A percentile compares a stretch with the other conserved stretches of the same genome.
Evolutionary conservation across 805 yeast species (phyloP).

Genomic region (Metschnikowia orientalis): DNA sequence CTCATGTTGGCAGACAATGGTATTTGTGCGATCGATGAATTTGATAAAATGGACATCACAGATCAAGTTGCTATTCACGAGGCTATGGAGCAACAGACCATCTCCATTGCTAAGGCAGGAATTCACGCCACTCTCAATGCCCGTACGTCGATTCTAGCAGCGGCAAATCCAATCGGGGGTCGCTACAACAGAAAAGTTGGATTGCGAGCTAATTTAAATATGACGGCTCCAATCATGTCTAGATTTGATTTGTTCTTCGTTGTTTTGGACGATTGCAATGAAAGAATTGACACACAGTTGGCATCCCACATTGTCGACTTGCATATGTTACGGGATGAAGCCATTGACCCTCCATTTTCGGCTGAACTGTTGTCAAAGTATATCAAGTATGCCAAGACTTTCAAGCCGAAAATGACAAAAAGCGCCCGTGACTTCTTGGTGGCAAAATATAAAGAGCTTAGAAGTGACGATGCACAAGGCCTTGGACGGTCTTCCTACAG

Average conservation of each 20-base stretch:
- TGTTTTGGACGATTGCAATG: constrained; percentile 91
- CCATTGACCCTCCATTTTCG: constrained; percentile 82
- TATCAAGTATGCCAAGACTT: constrained; percentile 87
- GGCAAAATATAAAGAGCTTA: constrained; percentile 72
- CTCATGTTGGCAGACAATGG: constrained; percentile 98
- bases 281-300: constrained; percentile 78
- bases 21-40: constrained; percentile 96
- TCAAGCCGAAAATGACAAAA: constrained; percentile 81
- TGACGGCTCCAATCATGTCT: constrained; percentile 99
- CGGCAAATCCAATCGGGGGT: constrained; percentile 99
- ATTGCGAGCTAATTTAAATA: constrained; percentile 77
- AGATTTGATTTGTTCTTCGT: constrained; percentile 95
- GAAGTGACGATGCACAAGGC: constrained; percentile 90
- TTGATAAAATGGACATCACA: constrained; percentile 92
- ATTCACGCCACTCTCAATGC: constrained; percentile 97
- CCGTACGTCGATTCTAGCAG: constrained; percentile 92
- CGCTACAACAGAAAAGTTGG: constrained; percentile 86
- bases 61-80: constrained; percentile 99
- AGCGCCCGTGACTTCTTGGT: constrained; percentile 78
- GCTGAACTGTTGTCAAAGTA: constrained; percentile 86
- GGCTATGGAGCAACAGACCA: constrained; percentile 99
- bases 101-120: constrained; percentile 97
- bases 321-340: constrained; percentile 87
- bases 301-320: constrained; percentile 91
- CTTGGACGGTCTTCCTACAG: constrained; percentile 80